Conservation (phyloP, 1,284 basidiomycete species). For the Schizophyllum commune region DNA sequence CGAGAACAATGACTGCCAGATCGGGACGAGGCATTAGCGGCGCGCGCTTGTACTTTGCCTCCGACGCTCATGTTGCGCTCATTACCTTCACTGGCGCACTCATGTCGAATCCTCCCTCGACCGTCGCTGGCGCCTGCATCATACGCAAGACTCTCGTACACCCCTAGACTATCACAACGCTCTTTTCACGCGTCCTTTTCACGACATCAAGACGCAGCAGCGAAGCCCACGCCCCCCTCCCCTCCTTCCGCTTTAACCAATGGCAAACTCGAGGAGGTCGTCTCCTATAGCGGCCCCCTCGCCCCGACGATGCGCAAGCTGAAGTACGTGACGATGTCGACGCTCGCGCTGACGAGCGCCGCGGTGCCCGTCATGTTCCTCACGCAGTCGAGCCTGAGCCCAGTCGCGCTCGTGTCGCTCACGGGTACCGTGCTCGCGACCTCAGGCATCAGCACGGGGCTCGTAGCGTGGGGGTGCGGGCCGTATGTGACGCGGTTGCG, state of each 20-base stretch:
- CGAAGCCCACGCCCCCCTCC: background rate
- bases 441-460: constrained; percentile 61
- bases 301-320: constrained; percentile 64
- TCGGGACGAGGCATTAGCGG: background rate
- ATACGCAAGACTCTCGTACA: background rate
- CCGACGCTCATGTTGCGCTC: background rate
- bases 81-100: background rate
- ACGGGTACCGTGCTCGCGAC: constrained; percentile 66
- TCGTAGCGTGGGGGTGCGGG: constrained; percentile 66
- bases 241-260: constrained; percentile 6
- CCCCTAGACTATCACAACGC: background rate
- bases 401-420: constrained; percentile 62
- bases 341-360: constrained; percentile 62
- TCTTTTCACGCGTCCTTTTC: background rate
- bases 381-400: constrained; percentile 68
- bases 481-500: constrained; percentile 45
- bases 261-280: constrained; percentile 7
- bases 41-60: background rate
- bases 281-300: constrained; percentile 53
- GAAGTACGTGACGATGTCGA: constrained; percentile 79
- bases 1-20: background rate
- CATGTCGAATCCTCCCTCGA: background rate
- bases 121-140: constrained; percentile 3
- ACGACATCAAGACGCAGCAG: constrained; percentile 6
- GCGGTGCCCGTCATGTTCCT: constrained; percentile 77